These are phyloP conservation scores for Scutellaria barbata DNA, from an alignment of 257 asterid genomes.

Conservation along the genomic window DNA sequence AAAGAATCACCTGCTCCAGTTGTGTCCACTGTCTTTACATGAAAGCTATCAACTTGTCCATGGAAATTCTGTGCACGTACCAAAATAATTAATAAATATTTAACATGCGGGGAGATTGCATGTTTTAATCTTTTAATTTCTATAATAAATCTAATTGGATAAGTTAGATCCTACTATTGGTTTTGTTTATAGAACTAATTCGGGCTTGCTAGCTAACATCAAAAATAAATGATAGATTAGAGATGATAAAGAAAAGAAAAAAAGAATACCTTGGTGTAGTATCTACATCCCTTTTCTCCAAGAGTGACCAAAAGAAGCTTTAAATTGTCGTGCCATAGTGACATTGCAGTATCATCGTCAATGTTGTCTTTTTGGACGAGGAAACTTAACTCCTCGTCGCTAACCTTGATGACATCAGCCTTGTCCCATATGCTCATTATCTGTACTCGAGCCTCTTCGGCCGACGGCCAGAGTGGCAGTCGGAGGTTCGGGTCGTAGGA, in stretches of 20 bases:
- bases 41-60: constrained; percentile 41
- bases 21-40: constrained; percentile 49
- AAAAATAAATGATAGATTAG: neutral
- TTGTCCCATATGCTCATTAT: constrained; percentile 77
- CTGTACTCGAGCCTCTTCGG: constrained; percentile 61
- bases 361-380: constrained; percentile 54
- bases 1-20: constrained; percentile 66
- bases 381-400: constrained; percentile 68
- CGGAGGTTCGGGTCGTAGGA: constrained; percentile 84
- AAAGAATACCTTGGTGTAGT: constrained; percentile 64
- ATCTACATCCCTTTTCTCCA: constrained; percentile 73
- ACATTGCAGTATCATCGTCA: constrained; percentile 67
- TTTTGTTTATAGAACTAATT: too few species aligned
- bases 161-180: too few species aligned
- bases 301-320: constrained; percentile 79
- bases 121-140: neutral
- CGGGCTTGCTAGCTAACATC: too few species aligned
- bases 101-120: neutral
- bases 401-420: constrained; percentile 76
- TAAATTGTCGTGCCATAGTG: constrained; percentile 65
- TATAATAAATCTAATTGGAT: too few species aligned
- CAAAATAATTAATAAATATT: too few species aligned
- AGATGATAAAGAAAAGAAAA: neutral
- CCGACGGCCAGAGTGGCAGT: constrained; percentile 73
- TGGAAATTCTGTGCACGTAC: constrained; percentile 23